Base-by-base conservation (phyloP, 108 stramenopile genomes). In the Nitzschia sp. region DNA sequence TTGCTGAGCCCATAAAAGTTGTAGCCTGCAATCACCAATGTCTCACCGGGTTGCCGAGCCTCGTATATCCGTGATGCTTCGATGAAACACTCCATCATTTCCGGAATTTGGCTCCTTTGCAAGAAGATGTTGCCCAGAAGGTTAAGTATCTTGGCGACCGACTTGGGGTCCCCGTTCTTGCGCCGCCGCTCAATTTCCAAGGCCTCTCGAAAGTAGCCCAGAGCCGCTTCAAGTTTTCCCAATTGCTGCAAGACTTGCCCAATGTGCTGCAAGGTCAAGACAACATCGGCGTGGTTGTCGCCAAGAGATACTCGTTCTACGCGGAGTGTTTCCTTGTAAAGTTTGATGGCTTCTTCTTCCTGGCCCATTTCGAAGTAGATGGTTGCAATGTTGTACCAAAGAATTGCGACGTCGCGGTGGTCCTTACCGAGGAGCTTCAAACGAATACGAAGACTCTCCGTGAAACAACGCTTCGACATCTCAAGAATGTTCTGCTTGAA, bases 311-410 rank as follows among this genome's bases (percentile, higher is more conserved):
- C 34, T 25, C 78, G 71, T 68, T 88, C 87, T 2, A 88, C 79
- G 8, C 82, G 73, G 18, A 88, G 65, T 5, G 84, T 78, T 53
- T 88, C 87, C 18, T 70, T 55, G 47, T 83, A 88, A 24, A 61
- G 54, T 35, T 72, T 27, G 34, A 85, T 81, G 1, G 87, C 87
- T 8, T 42, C 29, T 11, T 81, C 80, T 28, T 83, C 87, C 34
- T 85, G 70, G 1, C 87, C 87, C 27, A 42, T 74, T 32, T 83
- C 82, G 28, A 85, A 64, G 54, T 82, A 76, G 27, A 83, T 77
- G 18, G 84, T 88, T 0, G 80, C 87, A 74, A 88, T 81, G 59
- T 88, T 88, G 74, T 85, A 85, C 75, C 76, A 76, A 17, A 80
- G 56, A 45, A 82, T 66, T 31, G 81, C 84, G 1, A 82, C 75